These are phyloP conservation scores for Hypoxylon sp. DNA, from an alignment of 2,329 filamentous ascomycete genomes.

Conservation along the genomic window DNA sequence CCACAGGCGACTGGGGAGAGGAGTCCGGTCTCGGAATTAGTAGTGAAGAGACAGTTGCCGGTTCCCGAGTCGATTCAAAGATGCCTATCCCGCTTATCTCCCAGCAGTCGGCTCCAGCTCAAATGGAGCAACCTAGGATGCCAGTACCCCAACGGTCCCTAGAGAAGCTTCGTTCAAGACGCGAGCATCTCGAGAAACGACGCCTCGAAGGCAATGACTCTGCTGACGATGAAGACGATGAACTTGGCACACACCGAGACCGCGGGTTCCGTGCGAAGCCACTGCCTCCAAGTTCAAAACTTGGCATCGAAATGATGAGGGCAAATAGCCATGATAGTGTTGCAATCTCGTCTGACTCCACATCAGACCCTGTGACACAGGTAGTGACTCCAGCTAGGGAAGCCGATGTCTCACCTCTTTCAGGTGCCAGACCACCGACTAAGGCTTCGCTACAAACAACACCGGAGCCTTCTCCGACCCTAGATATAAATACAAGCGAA, in stretches of 20 bases:
- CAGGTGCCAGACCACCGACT: constrained; percentile 43
- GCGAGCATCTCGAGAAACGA: constrained; percentile 81
- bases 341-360: constrained; percentile 65
- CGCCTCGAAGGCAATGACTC: constrained; percentile 84
- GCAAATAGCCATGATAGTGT: constrained; percentile 94
- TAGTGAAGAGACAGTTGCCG: constrained; percentile 67
- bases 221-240: constrained; percentile 95
- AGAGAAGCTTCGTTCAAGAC: constrained; percentile 81
- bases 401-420: constrained; percentile 51
- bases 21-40: constrained; percentile 85
- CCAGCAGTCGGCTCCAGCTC: constrained; percentile 75
- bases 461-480: constrained; percentile 50
- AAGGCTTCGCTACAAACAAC: constrained; percentile 49
- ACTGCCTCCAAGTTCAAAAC: constrained; percentile 83
- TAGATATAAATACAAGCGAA: constrained; percentile 39
- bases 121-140: constrained; percentile 67
- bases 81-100: constrained; percentile 69
- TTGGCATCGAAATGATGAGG: constrained; percentile 97
- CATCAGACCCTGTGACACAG: constrained; percentile 67
- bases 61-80: constrained; percentile 57
- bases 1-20: constrained; percentile 80
- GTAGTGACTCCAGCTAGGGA: constrained; percentile 67
- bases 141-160: constrained; percentile 73
- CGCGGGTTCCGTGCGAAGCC: constrained; percentile 66
- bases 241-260: constrained; percentile 73